Conservation (phyloP, 306 rosid species). For the Prunus campanulata region DNA sequence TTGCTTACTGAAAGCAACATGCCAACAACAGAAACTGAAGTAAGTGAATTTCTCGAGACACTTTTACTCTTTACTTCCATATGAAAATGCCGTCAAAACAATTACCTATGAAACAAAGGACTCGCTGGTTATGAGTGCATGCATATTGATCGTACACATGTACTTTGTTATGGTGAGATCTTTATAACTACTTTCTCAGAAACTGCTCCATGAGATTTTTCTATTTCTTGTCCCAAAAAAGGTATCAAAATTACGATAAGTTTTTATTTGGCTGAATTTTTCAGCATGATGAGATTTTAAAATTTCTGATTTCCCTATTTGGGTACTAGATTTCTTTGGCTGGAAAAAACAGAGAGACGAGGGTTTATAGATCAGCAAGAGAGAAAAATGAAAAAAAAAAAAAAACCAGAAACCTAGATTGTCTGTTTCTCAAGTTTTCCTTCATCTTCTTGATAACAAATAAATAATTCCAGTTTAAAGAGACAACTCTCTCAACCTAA, state of each 20-base stretch:
- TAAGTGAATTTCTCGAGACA: not conserved
- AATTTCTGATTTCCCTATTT: not conserved
- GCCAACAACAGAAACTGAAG: not conserved
- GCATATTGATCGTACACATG: not conserved
- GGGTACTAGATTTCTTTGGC: not conserved
- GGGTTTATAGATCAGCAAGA: not conserved
- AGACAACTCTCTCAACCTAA: not conserved
- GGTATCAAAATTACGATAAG: not conserved
- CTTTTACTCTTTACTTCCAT: not conserved
- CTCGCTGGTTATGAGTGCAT: not conserved
- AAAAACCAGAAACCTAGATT: not conserved
- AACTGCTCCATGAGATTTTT: not conserved
- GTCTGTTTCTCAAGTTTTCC: not conserved
- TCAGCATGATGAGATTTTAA: not conserved
- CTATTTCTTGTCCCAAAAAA: not conserved
- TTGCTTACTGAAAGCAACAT: not conserved
- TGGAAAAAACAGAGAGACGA: not conserved
- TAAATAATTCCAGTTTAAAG: not conserved
- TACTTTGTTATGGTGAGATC: not conserved
- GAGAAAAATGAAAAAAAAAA: not conserved
- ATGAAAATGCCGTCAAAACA: not conserved
- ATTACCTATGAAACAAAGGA: not conserved
- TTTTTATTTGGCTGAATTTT: not conserved
- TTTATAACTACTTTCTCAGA: not conserved
- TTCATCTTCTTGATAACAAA: not conserved